phyloP scores from a whole-genome alignment of 306 rosid species.

The Medicago arabica region DNA sequence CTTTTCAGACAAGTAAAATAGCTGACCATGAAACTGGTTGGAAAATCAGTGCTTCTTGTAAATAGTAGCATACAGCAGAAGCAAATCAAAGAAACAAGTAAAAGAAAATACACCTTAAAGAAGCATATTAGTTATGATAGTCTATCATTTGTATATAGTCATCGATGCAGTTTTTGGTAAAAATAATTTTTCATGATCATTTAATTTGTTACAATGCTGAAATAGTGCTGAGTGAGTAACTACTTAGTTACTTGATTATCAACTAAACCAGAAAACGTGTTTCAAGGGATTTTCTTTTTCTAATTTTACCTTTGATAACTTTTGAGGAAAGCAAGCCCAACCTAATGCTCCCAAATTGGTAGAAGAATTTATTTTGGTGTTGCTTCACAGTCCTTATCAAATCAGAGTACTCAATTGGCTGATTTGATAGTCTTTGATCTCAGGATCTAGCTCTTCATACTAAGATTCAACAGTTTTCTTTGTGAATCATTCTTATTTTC shows the following conservation, averaged over 20 bases:
- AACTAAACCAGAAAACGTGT: slow-evolving; percentile 18
- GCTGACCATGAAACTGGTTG: not conserved
- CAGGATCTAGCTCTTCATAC: slow-evolving; percentile 4
- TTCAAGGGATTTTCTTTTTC: not conserved
- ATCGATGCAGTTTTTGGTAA: not conserved
- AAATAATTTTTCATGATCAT: slow-evolving; percentile 1
- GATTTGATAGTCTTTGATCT: slow-evolving; percentile 25
- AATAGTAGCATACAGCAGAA: slow-evolving; percentile 4
- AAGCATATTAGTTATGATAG: not conserved
- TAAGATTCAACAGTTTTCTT: slow-evolving; percentile 19
- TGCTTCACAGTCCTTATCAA: slow-evolving; percentile 17
- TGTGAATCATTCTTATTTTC: slow-evolving; percentile 32
- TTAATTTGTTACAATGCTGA: slow-evolving; percentile 11
- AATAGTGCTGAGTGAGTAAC: slow-evolving; percentile 22
- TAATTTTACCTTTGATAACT: slow-evolving; percentile 15
- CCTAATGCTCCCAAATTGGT: slow-evolving; percentile 4
- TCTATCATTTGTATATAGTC: slow-evolving; percentile 16
- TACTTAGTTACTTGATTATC: slow-evolving; percentile 16
- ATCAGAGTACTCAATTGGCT: slow-evolving; percentile 25
- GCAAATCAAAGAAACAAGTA: slow-evolving; percentile 9
- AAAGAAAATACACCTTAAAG: slow-evolving; percentile 24
- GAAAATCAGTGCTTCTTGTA: slow-evolving; percentile 11
- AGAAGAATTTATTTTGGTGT: slow-evolving; percentile 23
- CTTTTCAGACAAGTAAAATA: slow-evolving; percentile 5
- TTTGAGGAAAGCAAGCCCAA: slow-evolving; percentile 20